phyloP scores from a whole-genome alignment of 768 basidiomycete genomes.

The Russula earlei region DNA sequence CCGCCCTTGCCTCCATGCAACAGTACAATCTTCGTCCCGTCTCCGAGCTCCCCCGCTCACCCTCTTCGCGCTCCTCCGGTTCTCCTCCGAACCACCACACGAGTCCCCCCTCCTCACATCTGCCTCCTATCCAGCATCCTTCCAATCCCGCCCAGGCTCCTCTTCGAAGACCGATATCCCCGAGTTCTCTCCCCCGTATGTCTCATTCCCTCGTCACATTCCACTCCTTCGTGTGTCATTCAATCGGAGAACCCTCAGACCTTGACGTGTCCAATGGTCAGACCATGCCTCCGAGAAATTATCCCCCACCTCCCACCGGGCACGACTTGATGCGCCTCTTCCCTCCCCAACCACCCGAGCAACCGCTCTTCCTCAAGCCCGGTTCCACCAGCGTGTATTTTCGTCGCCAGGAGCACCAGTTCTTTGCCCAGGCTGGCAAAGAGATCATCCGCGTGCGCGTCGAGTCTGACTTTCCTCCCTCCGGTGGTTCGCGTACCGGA shows the following conservation, averaged over 20 bases:
- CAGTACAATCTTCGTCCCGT: constrained; percentile 19
- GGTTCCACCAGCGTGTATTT: constrained; percentile 69
- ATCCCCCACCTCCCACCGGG: constrained; percentile 68
- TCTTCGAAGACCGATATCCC: constrained; percentile 16
- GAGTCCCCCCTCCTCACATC: constrained; percentile 13
- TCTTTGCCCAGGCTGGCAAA: constrained; percentile 69
- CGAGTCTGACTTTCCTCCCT: constrained; percentile 46
- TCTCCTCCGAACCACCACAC: constrained; percentile 10
- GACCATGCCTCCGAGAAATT: constrained; percentile 44
- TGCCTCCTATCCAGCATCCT: constrained; percentile 18
- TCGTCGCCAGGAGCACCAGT: constrained; percentile 66
- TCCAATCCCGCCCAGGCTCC: constrained; percentile 5
- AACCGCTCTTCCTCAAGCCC: constrained; percentile 43
- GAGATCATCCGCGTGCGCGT: constrained; percentile 70
- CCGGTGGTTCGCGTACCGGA: constrained; percentile 7
- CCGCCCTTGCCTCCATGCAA: constrained; percentile 9
- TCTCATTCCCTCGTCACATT: too few species aligned
- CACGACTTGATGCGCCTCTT: constrained; percentile 84
- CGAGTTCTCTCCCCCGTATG: constrained; percentile 19
- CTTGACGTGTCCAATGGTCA: constrained; percentile 51
- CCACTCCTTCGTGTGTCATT: neutral
- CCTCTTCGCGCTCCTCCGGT: constrained; percentile 11
- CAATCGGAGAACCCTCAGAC: constrained; percentile 35
- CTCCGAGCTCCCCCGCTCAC: constrained; percentile 16
- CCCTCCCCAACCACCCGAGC: constrained; percentile 53